These are phyloP conservation scores for Fomitopsis serialis DNA, from an alignment of 768 basidiomycete genomes.

Conservation along the genomic window DNA sequence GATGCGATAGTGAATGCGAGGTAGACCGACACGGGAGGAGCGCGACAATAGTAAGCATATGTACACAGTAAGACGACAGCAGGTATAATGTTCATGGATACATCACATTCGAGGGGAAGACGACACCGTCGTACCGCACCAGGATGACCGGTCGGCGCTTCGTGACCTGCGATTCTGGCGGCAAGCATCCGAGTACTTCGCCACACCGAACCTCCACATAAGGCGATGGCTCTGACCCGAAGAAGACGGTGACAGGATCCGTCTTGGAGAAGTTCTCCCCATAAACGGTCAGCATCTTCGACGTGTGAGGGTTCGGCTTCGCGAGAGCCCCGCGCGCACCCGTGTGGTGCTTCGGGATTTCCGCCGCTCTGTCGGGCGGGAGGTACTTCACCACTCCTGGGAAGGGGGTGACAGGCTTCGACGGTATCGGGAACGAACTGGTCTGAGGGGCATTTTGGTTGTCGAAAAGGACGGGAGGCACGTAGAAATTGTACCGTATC, in stretches of 20 bases:
- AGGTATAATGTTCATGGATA: slow-evolving; percentile 54
- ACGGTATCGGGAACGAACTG: slow-evolving; percentile 72
- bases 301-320: slow-evolving; percentile 73
- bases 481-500: slow-evolving; percentile 91
- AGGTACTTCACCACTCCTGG: slow-evolving; percentile 88
- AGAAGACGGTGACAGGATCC: slow-evolving; percentile 79
- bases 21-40: slow-evolving; percentile 11
- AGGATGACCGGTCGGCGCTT: slow-evolving; percentile 80
- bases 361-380: slow-evolving; percentile 81
- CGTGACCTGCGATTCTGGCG: slow-evolving; percentile 58
- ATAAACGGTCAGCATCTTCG: slow-evolving; percentile 80
- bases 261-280: slow-evolving; percentile 86
- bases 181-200: slow-evolving; percentile 78
- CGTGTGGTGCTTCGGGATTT: slow-evolving; percentile 68
- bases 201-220: slow-evolving; percentile 84
- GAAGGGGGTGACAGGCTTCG: slow-evolving; percentile 81
- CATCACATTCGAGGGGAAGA: slow-evolving; percentile 78
- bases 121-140: slow-evolving; percentile 79
- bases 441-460: slow-evolving; percentile 67
- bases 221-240: slow-evolving; percentile 83
- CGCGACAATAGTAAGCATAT: slow-evolving; percentile 11
- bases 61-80: slow-evolving; percentile 16
- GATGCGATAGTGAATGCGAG: slow-evolving; percentile 12
- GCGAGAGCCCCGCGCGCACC: slow-evolving; percentile 62
- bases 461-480: slow-evolving; percentile 81